Percentiles rank a stretch among this genome's conserved stretches.
phyloP scores from a whole-genome alignment of 768 basidiomycete genomes.

The Lactifluus hygrophoroides region DNA sequence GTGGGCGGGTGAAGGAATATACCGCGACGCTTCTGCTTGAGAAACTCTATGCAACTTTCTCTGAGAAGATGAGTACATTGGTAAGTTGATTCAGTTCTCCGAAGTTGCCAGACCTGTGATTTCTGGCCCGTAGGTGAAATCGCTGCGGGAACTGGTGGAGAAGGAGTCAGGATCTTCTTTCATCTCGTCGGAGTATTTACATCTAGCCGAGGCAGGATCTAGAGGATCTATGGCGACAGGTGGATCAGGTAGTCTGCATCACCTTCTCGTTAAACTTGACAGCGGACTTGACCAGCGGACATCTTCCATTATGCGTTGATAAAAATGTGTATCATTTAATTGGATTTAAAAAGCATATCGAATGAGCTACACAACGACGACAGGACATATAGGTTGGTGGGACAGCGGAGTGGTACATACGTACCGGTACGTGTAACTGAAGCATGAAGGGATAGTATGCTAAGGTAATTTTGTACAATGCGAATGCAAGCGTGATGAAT shows the following conservation, averaged over 20 bases:
- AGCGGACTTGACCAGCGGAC: conserved; percentile 5
- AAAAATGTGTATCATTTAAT: neutral
- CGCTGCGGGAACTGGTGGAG: conserved; percentile 48
- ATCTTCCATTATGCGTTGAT: neutral
- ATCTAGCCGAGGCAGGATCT: conserved; percentile 10
- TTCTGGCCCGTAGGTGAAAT: conserved; percentile 38
- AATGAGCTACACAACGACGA: conserved; percentile 10
- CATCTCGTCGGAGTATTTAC: conserved; percentile 17
- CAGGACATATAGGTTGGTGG: neutral
- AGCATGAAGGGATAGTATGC: conserved; percentile 11
- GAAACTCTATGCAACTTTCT: conserved; percentile 45
- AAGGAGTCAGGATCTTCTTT: conserved; percentile 29
- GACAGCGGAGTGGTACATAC: neutral
- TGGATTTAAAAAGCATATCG: conserved; percentile 9
- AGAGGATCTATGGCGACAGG: conserved; percentile 10
- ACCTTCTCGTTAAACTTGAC: conserved; percentile 20
- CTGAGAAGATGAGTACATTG: conserved; percentile 44
- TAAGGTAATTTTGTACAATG: conserved; percentile 20
- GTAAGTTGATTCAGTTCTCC: conserved; percentile 33
- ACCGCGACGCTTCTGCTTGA: conserved; percentile 51
- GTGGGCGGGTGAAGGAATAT: conserved; percentile 51
- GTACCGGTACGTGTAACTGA: conserved; percentile 15
- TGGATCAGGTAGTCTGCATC: conserved; percentile 16
- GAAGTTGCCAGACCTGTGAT: neutral
- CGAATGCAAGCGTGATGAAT: conserved; percentile 9